Percentiles rank a stretch among this genome's conserved stretches.
These are phyloP conservation scores for Linnemannia schmuckeri DNA, from an alignment of 192 early-diverging fungal genomes.

Conservation along the genomic window DNA sequence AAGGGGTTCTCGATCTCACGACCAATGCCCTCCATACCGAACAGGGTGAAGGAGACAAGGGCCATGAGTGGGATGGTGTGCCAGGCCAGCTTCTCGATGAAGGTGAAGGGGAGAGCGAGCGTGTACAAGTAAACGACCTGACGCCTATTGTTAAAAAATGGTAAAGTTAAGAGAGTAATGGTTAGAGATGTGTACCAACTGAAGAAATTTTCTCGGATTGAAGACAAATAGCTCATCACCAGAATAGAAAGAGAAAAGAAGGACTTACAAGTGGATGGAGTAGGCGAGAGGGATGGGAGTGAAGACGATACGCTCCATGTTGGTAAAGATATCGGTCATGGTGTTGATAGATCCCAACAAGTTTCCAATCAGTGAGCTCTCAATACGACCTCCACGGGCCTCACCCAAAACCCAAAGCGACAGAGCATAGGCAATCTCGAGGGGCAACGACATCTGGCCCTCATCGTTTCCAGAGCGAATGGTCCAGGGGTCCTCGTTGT, in stretches of 20 bases:
- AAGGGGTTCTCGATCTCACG: constrained; percentile 65
- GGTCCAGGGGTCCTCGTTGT: constrained; percentile 43
- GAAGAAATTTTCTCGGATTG: no score
- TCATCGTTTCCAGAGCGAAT: constrained; percentile 41
- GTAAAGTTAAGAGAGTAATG: not conserved
- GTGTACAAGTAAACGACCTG: constrained; percentile 60
- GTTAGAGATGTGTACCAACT: not conserved
- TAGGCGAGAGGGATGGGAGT: constrained; percentile 83
- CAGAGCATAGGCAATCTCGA: constrained; percentile 54
- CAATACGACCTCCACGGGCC: constrained; percentile 44
- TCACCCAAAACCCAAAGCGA: constrained; percentile 53
- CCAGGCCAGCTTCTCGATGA: constrained; percentile 48
- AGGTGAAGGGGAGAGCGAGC: constrained; percentile 56
- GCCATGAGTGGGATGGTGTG: constrained; percentile 57
- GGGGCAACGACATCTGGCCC: constrained; percentile 53
- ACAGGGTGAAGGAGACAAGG: constrained; percentile 61
- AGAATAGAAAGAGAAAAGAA: constrained; percentile 57
- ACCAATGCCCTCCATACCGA: constrained; percentile 67
- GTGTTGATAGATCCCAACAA: constrained; percentile 44
- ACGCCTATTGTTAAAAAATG: constrained; percentile 13
- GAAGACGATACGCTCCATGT: constrained; percentile 75
- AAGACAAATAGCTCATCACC: constrained; percentile 2
- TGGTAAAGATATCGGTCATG: constrained; percentile 60
- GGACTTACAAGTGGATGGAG: constrained; percentile 74
- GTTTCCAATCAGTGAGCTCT: constrained; percentile 37